Evolutionary conservation across 257 asterid species (phyloP), one percentile per base, ranked within the genome.

Genomic region (Solanum boliviense): DNA sequence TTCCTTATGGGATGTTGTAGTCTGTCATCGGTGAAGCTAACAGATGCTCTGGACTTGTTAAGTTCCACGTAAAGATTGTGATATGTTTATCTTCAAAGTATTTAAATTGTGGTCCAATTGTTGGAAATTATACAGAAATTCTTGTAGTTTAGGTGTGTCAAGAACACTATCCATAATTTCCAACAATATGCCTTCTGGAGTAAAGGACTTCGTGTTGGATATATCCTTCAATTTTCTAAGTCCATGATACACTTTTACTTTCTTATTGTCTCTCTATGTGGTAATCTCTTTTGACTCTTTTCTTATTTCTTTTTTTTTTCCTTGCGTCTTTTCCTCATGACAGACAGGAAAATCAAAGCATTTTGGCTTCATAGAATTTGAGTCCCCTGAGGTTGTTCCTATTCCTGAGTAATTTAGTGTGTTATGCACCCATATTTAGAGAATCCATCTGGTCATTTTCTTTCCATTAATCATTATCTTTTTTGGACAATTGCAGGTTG

Each of bases 261-360:
- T 44, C 85, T 79, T 79, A 16, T 79, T 29, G 39, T 46, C 27
- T 79, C 34, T 79, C 16, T 27, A 25, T 27, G 67, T 1, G 7
- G 84, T 44, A 41, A 41, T 41, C 38, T 41, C 38, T 44, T 44
- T 44, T 44, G 25, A 25, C 44, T 27, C 13, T 76, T n/a, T 15
- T 9, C 65, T 44, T 79, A 16, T 16, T 13, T 76, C 36, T 38
- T 39, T 79, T 8, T 44, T 4, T 79, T 79, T 44, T 27, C 16
- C 67, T 44, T 27, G 9, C 27, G 27, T 79, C 36, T 16, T 79
- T 9, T 44, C 67, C 67, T 79, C 85, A 0, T 79, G 38, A 89
- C 98, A 97, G 99, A 95, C 99, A 0, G 99, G 98, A 87, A 97
- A 95, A 89, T 94, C 98, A 18, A 95, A 93, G 94, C 98, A 97